Percentiles rank a stretch among this genome's conserved stretches.
These are phyloP conservation scores for Kitagawia praeruptora DNA, from an alignment of 129 eudicot species.

Conservation along the genomic window DNA sequence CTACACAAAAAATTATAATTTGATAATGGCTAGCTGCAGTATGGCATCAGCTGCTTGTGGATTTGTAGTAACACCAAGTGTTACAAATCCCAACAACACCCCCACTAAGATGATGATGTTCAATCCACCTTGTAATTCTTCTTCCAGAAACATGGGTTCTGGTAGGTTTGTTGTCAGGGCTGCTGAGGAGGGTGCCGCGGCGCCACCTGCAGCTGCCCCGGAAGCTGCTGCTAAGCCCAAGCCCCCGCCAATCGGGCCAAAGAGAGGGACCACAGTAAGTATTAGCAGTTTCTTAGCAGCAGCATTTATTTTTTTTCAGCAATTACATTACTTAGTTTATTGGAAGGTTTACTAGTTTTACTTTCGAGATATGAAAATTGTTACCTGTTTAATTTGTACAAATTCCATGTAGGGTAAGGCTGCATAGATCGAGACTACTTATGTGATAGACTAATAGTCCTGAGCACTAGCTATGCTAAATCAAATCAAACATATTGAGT, in stretches of 20 bases:
- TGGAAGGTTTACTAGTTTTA: background rate
- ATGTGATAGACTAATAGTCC: too few relatives aligned
- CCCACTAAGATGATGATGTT: conserved; percentile 14
- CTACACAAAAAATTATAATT: conserved; percentile 5
- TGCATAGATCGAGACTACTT: too few relatives aligned
- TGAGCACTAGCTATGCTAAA: background rate
- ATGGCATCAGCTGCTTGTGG: conserved; percentile 74
- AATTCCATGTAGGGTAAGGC: too few relatives aligned
- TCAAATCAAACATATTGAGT: background rate
- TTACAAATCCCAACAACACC: conserved; percentile 21
- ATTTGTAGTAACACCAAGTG: conserved; percentile 47
- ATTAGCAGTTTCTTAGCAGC: background rate
- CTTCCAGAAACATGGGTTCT: conserved; percentile 29
- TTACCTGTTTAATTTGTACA: background rate
- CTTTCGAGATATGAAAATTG: background rate
- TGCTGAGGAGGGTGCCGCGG: conserved; percentile 37
- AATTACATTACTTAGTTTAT: background rate
- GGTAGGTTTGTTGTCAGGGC: conserved; percentile 63
- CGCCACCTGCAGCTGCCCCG: conserved; percentile 26
- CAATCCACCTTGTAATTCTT: conserved; percentile 40
- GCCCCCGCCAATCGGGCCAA: conserved; percentile 96
- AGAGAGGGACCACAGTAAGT: conserved; percentile 78
- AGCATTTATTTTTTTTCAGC: background rate
- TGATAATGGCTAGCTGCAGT: conserved; percentile 65
- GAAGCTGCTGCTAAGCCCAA: conserved; percentile 55